A percentile compares a stretch with the other conserved stretches of the same genome.
phyloP scores from a whole-genome alignment of 1,139 yeast genomes.

The Candida tropicalis region DNA sequence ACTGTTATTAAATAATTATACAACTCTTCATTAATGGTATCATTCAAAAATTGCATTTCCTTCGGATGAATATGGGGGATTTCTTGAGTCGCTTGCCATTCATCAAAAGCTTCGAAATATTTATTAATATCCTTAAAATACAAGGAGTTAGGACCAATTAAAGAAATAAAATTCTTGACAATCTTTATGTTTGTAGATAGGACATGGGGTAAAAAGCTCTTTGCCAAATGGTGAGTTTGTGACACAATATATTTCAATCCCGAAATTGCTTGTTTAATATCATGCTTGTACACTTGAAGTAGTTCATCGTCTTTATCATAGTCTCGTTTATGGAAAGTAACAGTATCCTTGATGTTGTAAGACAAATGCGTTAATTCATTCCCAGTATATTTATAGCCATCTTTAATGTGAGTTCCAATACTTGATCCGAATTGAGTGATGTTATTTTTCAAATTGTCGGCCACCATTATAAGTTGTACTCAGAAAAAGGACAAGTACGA shows the following conservation, averaged over 20 bases:
- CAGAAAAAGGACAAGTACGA: neutral
- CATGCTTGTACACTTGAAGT: constrained; percentile 46
- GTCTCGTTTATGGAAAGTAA: constrained; percentile 23
- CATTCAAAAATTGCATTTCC: constrained; percentile 32
- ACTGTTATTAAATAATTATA: constrained; percentile 32
- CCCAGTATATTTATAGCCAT: constrained; percentile 16
- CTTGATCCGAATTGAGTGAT: constrained; percentile 11
- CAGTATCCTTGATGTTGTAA: constrained; percentile 17
- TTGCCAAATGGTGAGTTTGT: constrained; percentile 39
- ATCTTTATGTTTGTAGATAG: constrained; percentile 37
- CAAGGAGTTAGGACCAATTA: constrained; percentile 44
- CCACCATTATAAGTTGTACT: constrained; percentile 12
- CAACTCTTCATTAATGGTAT: constrained; percentile 34
- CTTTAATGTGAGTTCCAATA: constrained; percentile 16
- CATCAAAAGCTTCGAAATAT: constrained; percentile 40
- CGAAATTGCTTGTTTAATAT: constrained; percentile 40
- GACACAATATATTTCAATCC: constrained; percentile 44
- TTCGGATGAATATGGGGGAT: constrained; percentile 43
- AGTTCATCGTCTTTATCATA: constrained; percentile 45
- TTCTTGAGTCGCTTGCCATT: constrained; percentile 32
- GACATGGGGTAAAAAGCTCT: constrained; percentile 36
- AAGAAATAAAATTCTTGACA: constrained; percentile 31
- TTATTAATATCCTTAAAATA: constrained; percentile 47
- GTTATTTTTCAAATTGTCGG: constrained; percentile 15
- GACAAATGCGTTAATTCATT: constrained; percentile 14